Conservation (phyloP, 805 yeast genomes). For the Yarrowia bubula region DNA sequence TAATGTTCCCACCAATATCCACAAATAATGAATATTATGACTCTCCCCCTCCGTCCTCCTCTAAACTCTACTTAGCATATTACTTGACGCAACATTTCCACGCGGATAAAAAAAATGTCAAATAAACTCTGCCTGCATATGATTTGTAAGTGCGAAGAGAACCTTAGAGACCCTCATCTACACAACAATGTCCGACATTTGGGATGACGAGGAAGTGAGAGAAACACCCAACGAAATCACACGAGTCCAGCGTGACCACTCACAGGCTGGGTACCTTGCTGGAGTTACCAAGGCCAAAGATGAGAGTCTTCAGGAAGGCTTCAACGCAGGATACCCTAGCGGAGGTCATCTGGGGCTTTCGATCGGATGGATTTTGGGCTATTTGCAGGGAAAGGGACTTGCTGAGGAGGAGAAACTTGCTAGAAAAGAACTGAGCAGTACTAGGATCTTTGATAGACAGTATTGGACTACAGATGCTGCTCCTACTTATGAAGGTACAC, state of each 20-base stretch:
- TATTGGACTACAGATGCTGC: constrained; percentile 50
- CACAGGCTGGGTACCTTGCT: constrained; percentile 78
- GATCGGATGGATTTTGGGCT: constrained; percentile 65
- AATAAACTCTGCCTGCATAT: background rate
- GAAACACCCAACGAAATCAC: constrained; percentile 23
- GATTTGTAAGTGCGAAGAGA: background rate
- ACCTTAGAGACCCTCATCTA: background rate
- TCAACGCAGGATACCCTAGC: constrained; percentile 71
- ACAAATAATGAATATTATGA: background rate
- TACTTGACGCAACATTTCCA: too few species aligned
- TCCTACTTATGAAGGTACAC: constrained; percentile 36
- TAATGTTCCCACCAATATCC: too few species aligned
- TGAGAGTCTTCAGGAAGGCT: constrained; percentile 68
- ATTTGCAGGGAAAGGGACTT: constrained; percentile 44
- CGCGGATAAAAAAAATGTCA: background rate
- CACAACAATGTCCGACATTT: constrained; percentile 17
- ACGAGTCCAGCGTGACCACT: constrained; percentile 52
- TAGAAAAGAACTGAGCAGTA: constrained; percentile 53
- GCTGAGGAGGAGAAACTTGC: constrained; percentile 38
- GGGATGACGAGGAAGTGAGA: constrained; percentile 19
- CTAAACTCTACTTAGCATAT: background rate
- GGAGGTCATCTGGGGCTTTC: constrained; percentile 70
- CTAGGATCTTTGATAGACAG: constrained; percentile 52
- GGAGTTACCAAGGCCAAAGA: constrained; percentile 74
- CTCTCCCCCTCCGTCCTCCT: background rate